Base-by-base conservation (phyloP, 768 basidiomycete genomes). In the Trametes maxima region DNA sequence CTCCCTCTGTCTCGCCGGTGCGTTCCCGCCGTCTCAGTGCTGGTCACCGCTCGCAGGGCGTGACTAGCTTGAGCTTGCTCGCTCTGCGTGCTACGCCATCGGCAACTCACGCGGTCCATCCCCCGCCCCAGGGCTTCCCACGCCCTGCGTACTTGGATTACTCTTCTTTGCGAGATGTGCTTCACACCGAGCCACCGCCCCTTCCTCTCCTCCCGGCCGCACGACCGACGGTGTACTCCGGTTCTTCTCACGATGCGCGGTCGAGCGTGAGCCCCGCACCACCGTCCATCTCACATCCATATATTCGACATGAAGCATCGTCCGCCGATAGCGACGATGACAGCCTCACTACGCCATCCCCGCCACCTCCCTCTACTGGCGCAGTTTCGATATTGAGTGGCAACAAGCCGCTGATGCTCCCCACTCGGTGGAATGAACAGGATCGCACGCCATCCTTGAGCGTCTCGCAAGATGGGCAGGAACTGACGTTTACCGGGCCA, bases 361-460 rank as follows among this genome's bases (percentile, higher is more conserved):
- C 69, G 40, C 64, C 69, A 36, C 51, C 63, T 37, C 62, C 69
- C 33, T 44, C 66, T 28, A 44, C 66, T 4, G 59, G 55, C 33
- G 64, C 54, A 10, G 57, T 64, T 19, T 61, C 63, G 0, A 55
- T 64, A 53, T 45, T 66, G 24, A 65, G 65, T 16, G 62, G 65
- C 25, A 65, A 63, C 39, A 70, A 71, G 44, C 70, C 81, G 16
- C 74, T 91, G 64, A 76, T 79, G 60, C 73, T 94, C 21, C 92
- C 92, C 19, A 89, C 89, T 3, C 81, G 89, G 42, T 94, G 91
- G 92, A 88, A 84, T 70, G 85, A 90, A 48, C 82, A 86, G 67
- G 83, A 82, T 62, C 82, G 88, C 51, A 80, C 83, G 64, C 67
- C 78, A 4, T 76, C 79, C 53, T 74, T 94, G 53, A 86, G 77